Evolutionary conservation across 1,284 basidiomycete species (phyloP).

Genomic region (Hemileia vastatrix): DNA sequence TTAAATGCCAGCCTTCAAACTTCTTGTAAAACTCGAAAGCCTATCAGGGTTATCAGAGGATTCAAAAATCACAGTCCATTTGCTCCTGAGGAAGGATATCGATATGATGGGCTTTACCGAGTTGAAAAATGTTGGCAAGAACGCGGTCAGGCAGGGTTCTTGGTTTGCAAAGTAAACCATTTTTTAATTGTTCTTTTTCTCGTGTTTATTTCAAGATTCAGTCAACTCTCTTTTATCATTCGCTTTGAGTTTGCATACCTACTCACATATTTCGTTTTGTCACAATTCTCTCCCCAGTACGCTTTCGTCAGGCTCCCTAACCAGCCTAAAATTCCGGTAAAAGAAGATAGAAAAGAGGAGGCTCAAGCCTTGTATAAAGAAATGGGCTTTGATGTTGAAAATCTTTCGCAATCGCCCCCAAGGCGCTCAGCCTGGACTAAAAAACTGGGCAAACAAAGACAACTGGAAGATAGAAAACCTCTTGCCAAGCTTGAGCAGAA

Average conservation of each 20-base stretch:
- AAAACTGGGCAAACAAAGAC: slow-evolving; percentile 1
- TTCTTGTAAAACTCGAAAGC: slow-evolving; percentile 61
- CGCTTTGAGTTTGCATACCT: too few species aligned
- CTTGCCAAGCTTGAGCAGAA: background rate
- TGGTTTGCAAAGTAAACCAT: slow-evolving; percentile 57
- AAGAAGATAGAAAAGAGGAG: slow-evolving; percentile 5
- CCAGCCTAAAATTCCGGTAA: slow-evolving; percentile 18
- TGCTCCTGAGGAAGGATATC: slow-evolving; percentile 51
- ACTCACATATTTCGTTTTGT: too few species aligned
- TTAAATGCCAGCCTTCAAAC: slow-evolving; percentile 58
- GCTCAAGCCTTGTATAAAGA: slow-evolving; percentile 8
- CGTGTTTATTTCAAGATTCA: background rate
- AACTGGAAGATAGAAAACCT: too few species aligned
- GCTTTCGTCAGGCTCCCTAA: slow-evolving; percentile 18
- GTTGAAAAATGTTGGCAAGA: slow-evolving; percentile 53
- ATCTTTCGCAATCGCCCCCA: background rate
- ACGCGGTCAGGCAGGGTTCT: slow-evolving; percentile 55
- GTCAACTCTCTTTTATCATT: too few species aligned
- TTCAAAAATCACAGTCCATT: slow-evolving; percentile 57
- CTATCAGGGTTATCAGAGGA: slow-evolving; percentile 69
- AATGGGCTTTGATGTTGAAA: slow-evolving; percentile 7
- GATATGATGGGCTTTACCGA: slow-evolving; percentile 70
- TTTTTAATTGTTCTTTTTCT: background rate
- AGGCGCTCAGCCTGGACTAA: background rate
- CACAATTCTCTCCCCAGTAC: too few species aligned